Evolutionary conservation across 495 filamentous ascomycete species (phyloP), one percentile per base, ranked within the genome.

Genomic region (Trichoderma erinaceum): DNA sequence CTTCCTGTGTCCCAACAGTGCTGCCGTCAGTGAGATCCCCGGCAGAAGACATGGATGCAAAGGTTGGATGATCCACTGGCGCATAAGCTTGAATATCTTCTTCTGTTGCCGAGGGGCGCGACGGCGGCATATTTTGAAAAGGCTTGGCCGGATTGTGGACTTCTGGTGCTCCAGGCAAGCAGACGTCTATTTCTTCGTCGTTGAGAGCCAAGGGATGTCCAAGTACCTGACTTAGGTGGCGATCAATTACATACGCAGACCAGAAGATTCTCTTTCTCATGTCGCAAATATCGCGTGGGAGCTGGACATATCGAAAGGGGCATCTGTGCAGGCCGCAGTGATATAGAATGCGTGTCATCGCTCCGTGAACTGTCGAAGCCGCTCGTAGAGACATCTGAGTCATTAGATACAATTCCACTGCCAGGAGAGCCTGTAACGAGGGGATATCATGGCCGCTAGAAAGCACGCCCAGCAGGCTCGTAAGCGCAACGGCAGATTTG

Each of bases 361-460:
- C 56, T 61, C 56, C 56, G 27, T 61, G 56, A 61, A 61, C 56
- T 15, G 56, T 61, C 56, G 56, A 61, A 6, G 56, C 56, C 25
- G 56, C 56, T 61, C 56, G 21, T 27, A 61, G 56, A 61, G 56
- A 61, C 56, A 61, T 61, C 56, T 61, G 56, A 11, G 56, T 61
- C 56, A 61, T 61, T 10, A 61, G 56, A 32, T 61, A 61, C 23
- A 61, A 21, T 25, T 61, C 56, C 56, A 61, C 56, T 23, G 56
- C 56, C 56, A 61, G 56, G 25, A 61, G 56, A 5, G 56, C 56
- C 23, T 61, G 56, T 21, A 61, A 61, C 1, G 56, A 61, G 25
- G 56, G 56, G 23, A 61, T 61, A 18, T 61, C 56, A 32, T 61
- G 56, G 56, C 56, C 56, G 25, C 56, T 61, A 3, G 56, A 61